Conservation (phyloP, 139 green algal genomes). For the Closterium sp. region DNA sequence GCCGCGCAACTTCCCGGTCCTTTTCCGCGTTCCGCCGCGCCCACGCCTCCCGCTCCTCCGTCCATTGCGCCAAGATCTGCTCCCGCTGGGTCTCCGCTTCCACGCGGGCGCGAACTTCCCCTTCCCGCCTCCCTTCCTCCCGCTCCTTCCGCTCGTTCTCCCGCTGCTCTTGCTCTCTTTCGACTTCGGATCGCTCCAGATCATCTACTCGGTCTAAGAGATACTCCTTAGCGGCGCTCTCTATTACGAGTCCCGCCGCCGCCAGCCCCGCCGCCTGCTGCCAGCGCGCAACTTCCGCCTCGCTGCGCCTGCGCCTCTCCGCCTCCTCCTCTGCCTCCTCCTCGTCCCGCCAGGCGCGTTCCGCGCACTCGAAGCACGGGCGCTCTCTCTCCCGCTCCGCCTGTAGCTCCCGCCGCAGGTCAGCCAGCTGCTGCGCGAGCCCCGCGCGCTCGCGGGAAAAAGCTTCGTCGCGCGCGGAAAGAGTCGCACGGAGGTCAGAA, state of each 20-base stretch:
- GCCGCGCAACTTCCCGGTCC: background rate
- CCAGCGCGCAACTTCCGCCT: background rate
- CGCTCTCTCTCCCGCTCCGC: background rate
- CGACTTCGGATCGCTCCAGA: background rate
- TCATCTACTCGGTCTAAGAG: background rate
- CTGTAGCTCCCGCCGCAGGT: background rate
- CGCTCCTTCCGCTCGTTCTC: background rate
- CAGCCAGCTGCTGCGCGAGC: background rate
- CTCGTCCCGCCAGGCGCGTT: background rate
- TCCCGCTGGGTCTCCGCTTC: background rate
- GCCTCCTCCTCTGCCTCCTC: background rate
- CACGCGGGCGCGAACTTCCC: background rate
- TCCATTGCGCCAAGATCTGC: background rate
- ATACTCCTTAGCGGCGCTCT: background rate
- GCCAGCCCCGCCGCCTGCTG: background rate
- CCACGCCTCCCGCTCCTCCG: background rate
- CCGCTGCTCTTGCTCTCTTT: background rate
- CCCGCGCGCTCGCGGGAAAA: background rate
- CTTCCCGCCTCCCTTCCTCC: background rate
- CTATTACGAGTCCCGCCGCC: background rate
- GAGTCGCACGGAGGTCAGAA: background rate
- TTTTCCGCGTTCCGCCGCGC: background rate
- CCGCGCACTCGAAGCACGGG: background rate
- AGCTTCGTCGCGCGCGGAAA: background rate
- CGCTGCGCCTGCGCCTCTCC: background rate